A percentile compares a stretch with the other conserved stretches of the same genome.
These are phyloP conservation scores for Meripilus lineatus DNA, from an alignment of 1,284 basidiomycete species.

Conservation along the genomic window DNA sequence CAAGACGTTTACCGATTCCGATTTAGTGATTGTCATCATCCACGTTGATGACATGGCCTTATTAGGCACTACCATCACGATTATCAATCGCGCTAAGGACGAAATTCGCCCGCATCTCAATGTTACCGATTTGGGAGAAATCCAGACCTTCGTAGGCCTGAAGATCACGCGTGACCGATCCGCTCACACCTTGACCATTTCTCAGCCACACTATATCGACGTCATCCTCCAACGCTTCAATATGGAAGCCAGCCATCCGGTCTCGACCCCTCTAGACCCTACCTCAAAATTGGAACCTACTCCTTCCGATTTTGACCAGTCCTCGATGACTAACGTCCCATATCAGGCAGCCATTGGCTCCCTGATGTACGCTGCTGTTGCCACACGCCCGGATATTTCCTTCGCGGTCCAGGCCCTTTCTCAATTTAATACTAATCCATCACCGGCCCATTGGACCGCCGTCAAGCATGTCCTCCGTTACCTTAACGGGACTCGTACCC, in stretches of 20 bases:
- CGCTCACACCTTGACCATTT: neutral
- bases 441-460: slow-evolving; percentile 18
- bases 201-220: neutral
- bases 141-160: slow-evolving; percentile 15
- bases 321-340: slow-evolving; percentile 4
- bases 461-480: slow-evolving; percentile 21
- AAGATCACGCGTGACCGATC: slow-evolving; percentile 10
- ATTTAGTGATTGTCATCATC: neutral
- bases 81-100: slow-evolving; percentile 6
- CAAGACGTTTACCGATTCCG: neutral
- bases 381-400: no score
- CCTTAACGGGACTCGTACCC: slow-evolving; percentile 19
- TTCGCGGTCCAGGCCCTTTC: slow-evolving; percentile 13
- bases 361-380: no score
- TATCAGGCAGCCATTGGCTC: slow-evolving; percentile 15
- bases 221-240: neutral
- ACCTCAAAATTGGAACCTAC: slow-evolving; percentile 6
- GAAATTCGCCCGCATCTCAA: neutral
- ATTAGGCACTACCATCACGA: neutral
- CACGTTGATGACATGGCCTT: no score
- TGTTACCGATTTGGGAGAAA: slow-evolving; percentile 5
- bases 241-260: neutral
- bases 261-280: slow-evolving; percentile 9
- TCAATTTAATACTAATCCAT: slow-evolving; percentile 13
- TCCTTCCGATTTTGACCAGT: neutral